Evolutionary conservation across 192 early-diverging fungal genomes (phyloP).

Genomic region (Kappamyces sp.): DNA sequence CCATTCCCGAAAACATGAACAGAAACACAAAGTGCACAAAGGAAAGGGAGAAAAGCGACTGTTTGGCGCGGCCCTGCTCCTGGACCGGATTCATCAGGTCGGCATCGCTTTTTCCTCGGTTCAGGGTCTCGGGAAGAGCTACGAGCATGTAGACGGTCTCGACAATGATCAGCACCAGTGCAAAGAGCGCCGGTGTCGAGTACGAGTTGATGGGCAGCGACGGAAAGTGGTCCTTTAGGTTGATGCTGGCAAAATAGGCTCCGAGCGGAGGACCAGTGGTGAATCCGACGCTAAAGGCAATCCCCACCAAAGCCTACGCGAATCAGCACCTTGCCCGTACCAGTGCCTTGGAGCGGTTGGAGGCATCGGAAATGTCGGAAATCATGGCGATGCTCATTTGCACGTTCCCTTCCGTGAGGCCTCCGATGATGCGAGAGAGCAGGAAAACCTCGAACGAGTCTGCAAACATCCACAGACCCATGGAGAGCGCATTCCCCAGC

Average conservation of each 20-base stretch:
- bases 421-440: constrained; percentile 78
- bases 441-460: constrained; percentile 79
- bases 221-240: constrained; percentile 38
- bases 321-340: constrained; percentile 26
- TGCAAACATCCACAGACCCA: constrained; percentile 86
- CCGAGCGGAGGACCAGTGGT: constrained; percentile 83
- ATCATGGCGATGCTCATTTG: constrained; percentile 95
- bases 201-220: constrained; percentile 60
- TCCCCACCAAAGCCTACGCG: constrained; percentile 81
- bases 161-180: constrained; percentile 69
- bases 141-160: constrained; percentile 76
- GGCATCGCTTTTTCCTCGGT: constrained; percentile 25
- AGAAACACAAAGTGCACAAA: constrained; percentile 78
- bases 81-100: background rate
- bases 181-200: constrained; percentile 83
- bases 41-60: constrained; percentile 41
- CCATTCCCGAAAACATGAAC: constrained; percentile 95
- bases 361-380: constrained; percentile 79
- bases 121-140: constrained; percentile 71
- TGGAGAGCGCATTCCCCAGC: constrained; percentile 85
- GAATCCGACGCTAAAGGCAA: constrained; percentile 94
- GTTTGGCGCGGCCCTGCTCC: background rate
- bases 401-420: constrained; percentile 95
- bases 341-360: constrained; percentile 72
- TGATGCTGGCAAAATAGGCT: constrained; percentile 45